Base-by-base conservation (phyloP, 2,329 filamentous ascomycete genomes). In the Nannizzia gypsea region DNA sequence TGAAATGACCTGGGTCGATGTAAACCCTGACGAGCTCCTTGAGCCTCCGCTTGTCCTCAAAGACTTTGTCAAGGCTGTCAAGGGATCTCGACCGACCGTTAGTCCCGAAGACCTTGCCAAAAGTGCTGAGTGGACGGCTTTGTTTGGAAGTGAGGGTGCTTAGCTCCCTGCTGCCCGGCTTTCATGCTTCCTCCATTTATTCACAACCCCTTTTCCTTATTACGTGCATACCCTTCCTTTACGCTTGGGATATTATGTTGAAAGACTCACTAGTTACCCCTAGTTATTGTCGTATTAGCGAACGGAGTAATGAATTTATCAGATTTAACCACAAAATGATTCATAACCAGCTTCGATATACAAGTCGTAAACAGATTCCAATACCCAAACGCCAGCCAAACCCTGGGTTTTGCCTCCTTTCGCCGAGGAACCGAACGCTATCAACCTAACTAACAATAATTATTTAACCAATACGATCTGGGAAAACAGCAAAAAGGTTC, bases 51-150 rank as follows among this genome's bases (percentile, higher is more conserved):
- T 99, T 22, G 81, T 86, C 64, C 81, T 95, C 60, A 95, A 95
- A 72, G 93, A 99, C 73, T 97, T 99, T 70, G 81, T 95, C 71
- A 90, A 92, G 72, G 92, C 93, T 1, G 87, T 99, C 68, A 91
- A 90, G 70, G 84, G 86, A 54, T 89, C 89, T 57, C 80, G 93
- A 69, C 93, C 93, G 22, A 97, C 93, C 0, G 93, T 99, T 58
- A 93, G 90, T 58, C 80, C 83, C 57, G 90, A 90, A 57, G 95
- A 99, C 71, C 80, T 99, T 52, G 81, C 84, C 66, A 82, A 83
- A 68, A 96, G 92, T 72, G 81, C 88, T 54, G 90, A 96, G 50
- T 99, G 93, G 93, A 99, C 93, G 8, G 83, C 87, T 68, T 91
- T 97, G 76, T 97, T 97, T 75, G 92, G 92, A 60, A 95, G 90